These are phyloP conservation scores for Eimeria necatrix DNA, from an alignment of 169 alveolate genomes.

Conservation along the genomic window DNA sequence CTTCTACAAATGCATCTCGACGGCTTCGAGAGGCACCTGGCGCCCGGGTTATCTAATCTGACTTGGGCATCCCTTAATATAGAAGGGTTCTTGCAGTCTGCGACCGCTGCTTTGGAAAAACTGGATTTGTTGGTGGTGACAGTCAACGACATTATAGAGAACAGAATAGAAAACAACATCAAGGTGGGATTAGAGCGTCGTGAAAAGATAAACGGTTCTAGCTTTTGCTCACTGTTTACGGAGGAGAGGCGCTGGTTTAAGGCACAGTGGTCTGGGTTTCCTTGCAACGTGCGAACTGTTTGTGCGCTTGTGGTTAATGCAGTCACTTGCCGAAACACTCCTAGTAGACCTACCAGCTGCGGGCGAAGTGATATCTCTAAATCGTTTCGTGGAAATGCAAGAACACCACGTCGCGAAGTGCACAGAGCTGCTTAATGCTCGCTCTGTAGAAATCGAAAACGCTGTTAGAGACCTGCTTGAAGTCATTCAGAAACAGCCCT, in stretches of 20 bases:
- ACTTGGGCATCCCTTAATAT: conserved; percentile 97
- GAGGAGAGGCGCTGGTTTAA: neutral
- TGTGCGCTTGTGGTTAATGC: neutral
- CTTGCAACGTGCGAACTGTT: neutral
- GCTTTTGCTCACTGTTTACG: neutral
- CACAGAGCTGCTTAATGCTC: conserved; percentile 90
- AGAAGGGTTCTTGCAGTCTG: conserved; percentile 93
- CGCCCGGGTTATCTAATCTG: conserved; percentile 94
- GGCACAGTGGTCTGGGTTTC: neutral
- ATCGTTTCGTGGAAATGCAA: conserved; percentile 92
- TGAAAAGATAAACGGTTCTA: neutral
- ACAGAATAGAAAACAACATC: conserved; percentile 95
- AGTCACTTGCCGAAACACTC: conserved; percentile 88
- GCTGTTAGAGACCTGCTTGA: conserved; percentile 94
- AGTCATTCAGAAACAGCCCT: conserved; percentile 92
- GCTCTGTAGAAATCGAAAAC: conserved; percentile 94
- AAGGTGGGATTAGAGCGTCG: conserved; percentile 83
- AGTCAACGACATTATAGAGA: conserved; percentile 96
- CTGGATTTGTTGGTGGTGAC: conserved; percentile 95
- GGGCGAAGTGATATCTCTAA: conserved; percentile 92
- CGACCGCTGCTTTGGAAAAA: conserved; percentile 91
- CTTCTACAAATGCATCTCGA: conserved; percentile 94
- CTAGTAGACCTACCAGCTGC: conserved; percentile 94
- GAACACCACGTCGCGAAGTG: conserved; percentile 92
- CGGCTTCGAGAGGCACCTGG: conserved; percentile 91